Evolutionary conservation across 306 rosid species (phyloP).

Genomic region (Vigna unguiculata): DNA sequence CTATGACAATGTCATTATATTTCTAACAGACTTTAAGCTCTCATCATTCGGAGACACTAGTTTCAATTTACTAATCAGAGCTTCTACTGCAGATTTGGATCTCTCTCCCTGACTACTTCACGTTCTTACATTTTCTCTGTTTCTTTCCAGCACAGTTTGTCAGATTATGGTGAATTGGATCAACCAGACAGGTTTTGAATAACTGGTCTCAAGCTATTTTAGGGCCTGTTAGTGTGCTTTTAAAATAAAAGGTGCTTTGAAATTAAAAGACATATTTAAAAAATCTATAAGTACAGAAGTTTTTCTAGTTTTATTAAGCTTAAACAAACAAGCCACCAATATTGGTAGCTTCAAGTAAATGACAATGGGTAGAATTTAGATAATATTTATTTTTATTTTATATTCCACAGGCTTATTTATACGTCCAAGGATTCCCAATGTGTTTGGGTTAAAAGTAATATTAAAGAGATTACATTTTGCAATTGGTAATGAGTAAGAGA

Average conservation of each 20-base stretch:
- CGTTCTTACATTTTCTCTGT: background rate
- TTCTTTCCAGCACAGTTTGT: background rate
- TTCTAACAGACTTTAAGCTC: background rate
- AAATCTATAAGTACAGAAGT: background rate
- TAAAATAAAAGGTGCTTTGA: background rate
- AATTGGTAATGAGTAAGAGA: background rate
- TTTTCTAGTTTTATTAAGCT: background rate
- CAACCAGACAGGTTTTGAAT: background rate
- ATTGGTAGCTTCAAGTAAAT: background rate
- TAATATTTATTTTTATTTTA: background rate
- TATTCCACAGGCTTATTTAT: no score
- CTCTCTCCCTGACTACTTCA: background rate
- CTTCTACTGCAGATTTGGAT: background rate
- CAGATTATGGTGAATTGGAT: background rate
- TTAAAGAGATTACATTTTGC: background rate
- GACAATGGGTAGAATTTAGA: background rate
- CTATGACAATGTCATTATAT: no score
- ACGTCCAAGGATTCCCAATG: background rate
- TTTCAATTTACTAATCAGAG: background rate
- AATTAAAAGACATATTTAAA: background rate
- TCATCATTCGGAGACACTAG: background rate
- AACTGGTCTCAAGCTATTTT: background rate
- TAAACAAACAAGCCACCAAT: background rate
- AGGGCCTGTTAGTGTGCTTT: background rate
- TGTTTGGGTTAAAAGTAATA: background rate